Evolutionary conservation across 192 early-diverging fungal species (phyloP), one percentile per base, ranked within the genome.

Genomic region (Dissophora globulifera): DNA sequence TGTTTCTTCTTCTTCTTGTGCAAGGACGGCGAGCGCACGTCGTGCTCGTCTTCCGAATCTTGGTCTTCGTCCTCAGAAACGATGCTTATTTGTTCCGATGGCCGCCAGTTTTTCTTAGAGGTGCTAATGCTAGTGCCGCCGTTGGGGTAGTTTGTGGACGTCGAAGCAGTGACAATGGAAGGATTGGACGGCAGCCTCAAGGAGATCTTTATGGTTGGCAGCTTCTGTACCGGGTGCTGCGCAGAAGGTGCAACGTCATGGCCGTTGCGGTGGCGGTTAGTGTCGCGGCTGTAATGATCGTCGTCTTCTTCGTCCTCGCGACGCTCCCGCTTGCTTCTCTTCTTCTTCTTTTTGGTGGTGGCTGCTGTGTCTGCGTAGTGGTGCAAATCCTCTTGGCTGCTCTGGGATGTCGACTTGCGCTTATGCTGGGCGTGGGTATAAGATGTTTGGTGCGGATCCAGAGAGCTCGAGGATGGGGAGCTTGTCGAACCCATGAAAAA

Each of bases 1-100:
- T 69, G 58, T 45, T 80, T 72, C 26, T 75, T 72, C 30, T 62
- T 67, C 47, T 75, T 72, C 30, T 79, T 64, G 35, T 65, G 60
- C 19, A 49, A 45, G 0, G 69, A 64, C 3, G 54, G 15, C 10
- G 48, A 26, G 7, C 33, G 45, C 16, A 38, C n/a, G 2, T 64
- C 69, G 27, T 54, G 29, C 11, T 64, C 49, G 15, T 56, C 59
- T 15, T 50, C 53, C 7, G 53, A 52, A 16, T 30, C 11, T 3
- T 50, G 45, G 2, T 53, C 30, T 16, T 59, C 57, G 17, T 69
- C 57, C 3, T 60, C 57, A 17, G 67, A 69, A 0, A 52, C 57
- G 22, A 59, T 52, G 42, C 32, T 60, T 29, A 69, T 43, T 9
- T 59, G 48, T 23, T 69, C 67, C 7, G 67, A 69, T 0, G 50